Evolutionary conservation across 2,329 filamentous ascomycete species (phyloP).

Genomic region (Didymella exigua): DNA sequence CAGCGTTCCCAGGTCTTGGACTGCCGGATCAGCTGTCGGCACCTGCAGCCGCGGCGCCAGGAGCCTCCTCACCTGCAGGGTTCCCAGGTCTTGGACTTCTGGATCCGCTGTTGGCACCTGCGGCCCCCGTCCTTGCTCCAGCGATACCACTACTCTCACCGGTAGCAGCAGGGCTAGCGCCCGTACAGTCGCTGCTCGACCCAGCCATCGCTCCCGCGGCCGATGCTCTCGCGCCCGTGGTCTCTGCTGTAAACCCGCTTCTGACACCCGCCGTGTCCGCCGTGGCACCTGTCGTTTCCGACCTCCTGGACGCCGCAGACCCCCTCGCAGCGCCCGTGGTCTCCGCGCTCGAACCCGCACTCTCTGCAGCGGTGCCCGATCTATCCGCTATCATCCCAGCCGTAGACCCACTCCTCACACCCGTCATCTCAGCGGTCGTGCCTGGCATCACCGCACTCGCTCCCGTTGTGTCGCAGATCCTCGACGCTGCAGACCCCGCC

Average conservation of each 20-base stretch:
- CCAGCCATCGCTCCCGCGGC: neutral
- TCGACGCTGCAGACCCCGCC: neutral
- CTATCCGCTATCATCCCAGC: neutral
- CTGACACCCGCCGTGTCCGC: neutral
- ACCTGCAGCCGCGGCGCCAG: neutral
- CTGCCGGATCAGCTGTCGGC: no score
- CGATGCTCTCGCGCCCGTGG: neutral
- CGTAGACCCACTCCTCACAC: neutral
- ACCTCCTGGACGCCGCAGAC: neutral
- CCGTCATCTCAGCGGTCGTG: neutral
- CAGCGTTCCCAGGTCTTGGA: no score
- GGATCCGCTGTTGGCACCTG: neutral
- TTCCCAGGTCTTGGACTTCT: neutral
- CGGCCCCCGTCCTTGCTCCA: neutral
- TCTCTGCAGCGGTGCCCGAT: neutral
- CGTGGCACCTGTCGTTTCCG: neutral
- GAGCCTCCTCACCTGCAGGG: neutral
- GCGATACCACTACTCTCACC: neutral
- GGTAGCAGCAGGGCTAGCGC: neutral
- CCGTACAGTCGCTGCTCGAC: neutral
- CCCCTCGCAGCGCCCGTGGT: neutral
- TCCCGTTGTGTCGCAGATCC: neutral
- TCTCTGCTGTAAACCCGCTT: neutral
- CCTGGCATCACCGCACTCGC: neutral
- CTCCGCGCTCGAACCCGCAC: neutral